Conservation (phyloP, 805 yeast genomes). For the Pichia pseudocactophila region DNA sequence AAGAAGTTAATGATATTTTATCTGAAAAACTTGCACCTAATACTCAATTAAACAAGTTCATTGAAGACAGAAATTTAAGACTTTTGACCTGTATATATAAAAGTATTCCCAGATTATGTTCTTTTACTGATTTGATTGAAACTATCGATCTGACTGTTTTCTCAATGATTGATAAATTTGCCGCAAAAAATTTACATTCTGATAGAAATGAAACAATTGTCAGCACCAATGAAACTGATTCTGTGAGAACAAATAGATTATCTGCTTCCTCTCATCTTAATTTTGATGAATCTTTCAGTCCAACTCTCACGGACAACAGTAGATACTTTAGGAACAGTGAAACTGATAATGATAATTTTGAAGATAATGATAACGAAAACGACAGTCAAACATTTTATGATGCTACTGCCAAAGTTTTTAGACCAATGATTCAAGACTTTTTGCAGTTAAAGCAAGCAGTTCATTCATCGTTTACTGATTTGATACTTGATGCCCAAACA, state of each 20-base stretch:
- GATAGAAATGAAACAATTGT: slow-evolving; percentile 16
- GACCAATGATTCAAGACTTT: slow-evolving; percentile 58
- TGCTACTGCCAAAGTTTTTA: slow-evolving; percentile 24
- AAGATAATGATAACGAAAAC: slow-evolving; percentile 10
- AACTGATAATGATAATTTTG: slow-evolving; percentile 8
- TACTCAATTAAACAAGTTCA: slow-evolving; percentile 16
- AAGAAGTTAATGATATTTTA: slow-evolving; percentile 35
- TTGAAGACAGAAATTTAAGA: slow-evolving; percentile 39
- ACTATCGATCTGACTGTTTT: slow-evolving; percentile 55
- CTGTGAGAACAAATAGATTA: not conserved
- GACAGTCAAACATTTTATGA: slow-evolving; percentile 23
- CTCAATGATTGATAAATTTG: slow-evolving; percentile 24
- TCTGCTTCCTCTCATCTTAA: not conserved
- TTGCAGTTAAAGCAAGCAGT: slow-evolving; percentile 64
- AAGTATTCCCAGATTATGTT: slow-evolving; percentile 38
- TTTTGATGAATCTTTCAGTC: not conserved
- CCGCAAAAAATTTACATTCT: slow-evolving; percentile 9
- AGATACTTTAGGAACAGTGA: not conserved
- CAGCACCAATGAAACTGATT: not conserved
- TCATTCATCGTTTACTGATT: slow-evolving; percentile 49
- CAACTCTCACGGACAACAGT: not conserved
- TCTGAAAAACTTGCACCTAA: slow-evolving; percentile 30
- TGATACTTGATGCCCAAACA: slow-evolving; percentile 61
- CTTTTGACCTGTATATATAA: slow-evolving; percentile 46
- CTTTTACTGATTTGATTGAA: slow-evolving; percentile 45